Evolutionary conservation across 371 early-diverging fungal species (phyloP).

Genomic region (Mucor saturninus): DNA sequence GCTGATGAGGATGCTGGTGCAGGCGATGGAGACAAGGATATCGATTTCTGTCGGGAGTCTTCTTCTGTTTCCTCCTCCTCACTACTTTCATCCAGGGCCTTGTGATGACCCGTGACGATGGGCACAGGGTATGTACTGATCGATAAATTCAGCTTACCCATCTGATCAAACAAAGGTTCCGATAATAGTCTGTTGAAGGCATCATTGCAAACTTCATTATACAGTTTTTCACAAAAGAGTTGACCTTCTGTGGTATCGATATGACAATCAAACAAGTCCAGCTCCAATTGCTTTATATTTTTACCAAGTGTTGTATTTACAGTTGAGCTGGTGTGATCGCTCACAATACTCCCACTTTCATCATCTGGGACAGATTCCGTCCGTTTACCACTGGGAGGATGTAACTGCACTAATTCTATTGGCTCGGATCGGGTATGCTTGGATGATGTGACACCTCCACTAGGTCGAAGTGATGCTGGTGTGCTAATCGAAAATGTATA

Average conservation of each 20-base stretch:
- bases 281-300: slow-evolving; percentile 22
- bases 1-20: no score
- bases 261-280: slow-evolving; percentile 27
- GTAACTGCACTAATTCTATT: slow-evolving; percentile 27
- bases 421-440: slow-evolving; percentile 17
- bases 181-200: slow-evolving; percentile 38
- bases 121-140: slow-evolving; percentile 17
- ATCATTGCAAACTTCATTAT: slow-evolving; percentile 34
- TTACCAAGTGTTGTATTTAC: slow-evolving; percentile 12
- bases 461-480: slow-evolving; percentile 37
- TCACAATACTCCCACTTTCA: no score
- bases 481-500: slow-evolving; percentile 50
- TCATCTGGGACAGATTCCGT: no score
- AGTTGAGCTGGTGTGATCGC: neutral
- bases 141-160: slow-evolving; percentile 34
- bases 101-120: slow-evolving; percentile 13
- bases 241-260: slow-evolving; percentile 29
- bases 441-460: slow-evolving; percentile 5
- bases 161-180: slow-evolving; percentile 49
- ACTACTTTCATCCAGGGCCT: neutral
- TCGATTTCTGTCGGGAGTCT: no score
- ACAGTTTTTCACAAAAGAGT: slow-evolving; percentile 31
- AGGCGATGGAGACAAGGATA: no score
- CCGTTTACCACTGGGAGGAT: slow-evolving; percentile 20
- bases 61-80: neutral